Evolutionary conservation across 352 stramenopile species (phyloP).

Genomic region (Pythium aphanidermatum): DNA sequence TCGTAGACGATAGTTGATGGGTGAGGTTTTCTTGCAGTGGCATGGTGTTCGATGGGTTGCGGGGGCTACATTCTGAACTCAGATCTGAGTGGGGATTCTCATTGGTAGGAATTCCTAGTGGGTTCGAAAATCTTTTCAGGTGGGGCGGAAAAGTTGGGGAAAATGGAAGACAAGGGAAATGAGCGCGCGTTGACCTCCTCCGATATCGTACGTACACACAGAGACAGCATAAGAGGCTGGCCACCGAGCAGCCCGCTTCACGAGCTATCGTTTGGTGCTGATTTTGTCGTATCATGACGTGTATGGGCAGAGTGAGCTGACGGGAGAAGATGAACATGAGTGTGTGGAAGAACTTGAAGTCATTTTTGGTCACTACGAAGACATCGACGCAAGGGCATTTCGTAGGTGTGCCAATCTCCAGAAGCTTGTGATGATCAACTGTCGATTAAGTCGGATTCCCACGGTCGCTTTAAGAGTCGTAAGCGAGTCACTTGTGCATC

Average conservation of each 20-base stretch:
- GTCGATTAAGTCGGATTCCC: conserved; percentile 40
- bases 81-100: too few species aligned
- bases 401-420: conserved; percentile 42
- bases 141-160: not conserved
- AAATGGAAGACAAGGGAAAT: conserved; percentile 15
- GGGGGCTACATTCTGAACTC: too few species aligned
- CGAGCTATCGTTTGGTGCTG: conserved; percentile 10
- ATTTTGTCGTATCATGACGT: not conserved
- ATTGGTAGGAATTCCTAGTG: too few species aligned
- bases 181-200: conserved; percentile 27
- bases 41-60: too few species aligned
- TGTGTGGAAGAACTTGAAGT: conserved; percentile 70
- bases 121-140: too few species aligned
- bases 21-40: too few species aligned
- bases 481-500: conserved; percentile 53
- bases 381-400: conserved; percentile 35
- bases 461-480: conserved; percentile 37
- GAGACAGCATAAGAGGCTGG: too few species aligned
- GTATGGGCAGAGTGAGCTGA: conserved; percentile 34
- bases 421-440: conserved; percentile 75
- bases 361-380: conserved; percentile 66
- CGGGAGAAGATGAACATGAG: conserved; percentile 58
- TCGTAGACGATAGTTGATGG: too few species aligned
- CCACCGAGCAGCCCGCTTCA: too few species aligned
- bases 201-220: conserved; percentile 36